Evolutionary conservation across 1,284 basidiomycete genomes (phyloP).

Genomic region (Paramarasmius palmivorus): DNA sequence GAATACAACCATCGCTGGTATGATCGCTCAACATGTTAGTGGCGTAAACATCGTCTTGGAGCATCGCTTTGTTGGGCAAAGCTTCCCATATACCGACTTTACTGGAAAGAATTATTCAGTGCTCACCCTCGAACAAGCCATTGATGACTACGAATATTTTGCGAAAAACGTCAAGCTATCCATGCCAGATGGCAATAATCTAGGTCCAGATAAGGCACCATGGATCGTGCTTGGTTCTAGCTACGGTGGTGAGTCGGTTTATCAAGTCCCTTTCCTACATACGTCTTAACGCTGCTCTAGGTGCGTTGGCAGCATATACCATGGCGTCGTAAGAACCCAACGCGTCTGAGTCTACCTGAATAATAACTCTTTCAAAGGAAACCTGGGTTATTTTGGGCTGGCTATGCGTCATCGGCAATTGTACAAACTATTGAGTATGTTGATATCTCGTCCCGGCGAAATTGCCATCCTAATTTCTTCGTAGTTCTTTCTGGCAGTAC

Average conservation of each 20-base stretch:
- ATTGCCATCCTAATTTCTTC: neutral
- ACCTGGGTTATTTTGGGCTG: constrained; percentile 65
- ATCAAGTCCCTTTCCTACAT: constrained; percentile 23
- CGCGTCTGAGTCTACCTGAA: constrained; percentile 21
- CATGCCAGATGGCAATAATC: constrained; percentile 59
- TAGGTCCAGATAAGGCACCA: constrained; percentile 58
- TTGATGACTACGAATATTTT: constrained; percentile 73
- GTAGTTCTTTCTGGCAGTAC: constrained; percentile 67
- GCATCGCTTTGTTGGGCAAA: constrained; percentile 48
- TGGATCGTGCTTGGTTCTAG: constrained; percentile 45
- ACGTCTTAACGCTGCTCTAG: constrained; percentile 49
- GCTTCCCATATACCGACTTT: constrained; percentile 60
- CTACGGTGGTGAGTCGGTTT: constrained; percentile 30
- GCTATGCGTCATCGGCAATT: constrained; percentile 70
- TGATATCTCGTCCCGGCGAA: neutral
- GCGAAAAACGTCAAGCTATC: constrained; percentile 64
- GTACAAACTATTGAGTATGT: constrained; percentile 65
- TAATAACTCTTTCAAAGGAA: constrained; percentile 41
- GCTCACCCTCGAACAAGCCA: constrained; percentile 71
- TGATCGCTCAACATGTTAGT: constrained; percentile 65
- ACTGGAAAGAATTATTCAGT: constrained; percentile 55
- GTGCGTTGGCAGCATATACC: constrained; percentile 70
- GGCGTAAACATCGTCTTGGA: constrained; percentile 60
- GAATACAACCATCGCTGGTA: constrained; percentile 63
- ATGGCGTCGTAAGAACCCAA: constrained; percentile 58